These are phyloP conservation scores for Teratosphaeria viscida DNA, from an alignment of 2,329 filamentous ascomycete genomes.

Conservation along the genomic window DNA sequence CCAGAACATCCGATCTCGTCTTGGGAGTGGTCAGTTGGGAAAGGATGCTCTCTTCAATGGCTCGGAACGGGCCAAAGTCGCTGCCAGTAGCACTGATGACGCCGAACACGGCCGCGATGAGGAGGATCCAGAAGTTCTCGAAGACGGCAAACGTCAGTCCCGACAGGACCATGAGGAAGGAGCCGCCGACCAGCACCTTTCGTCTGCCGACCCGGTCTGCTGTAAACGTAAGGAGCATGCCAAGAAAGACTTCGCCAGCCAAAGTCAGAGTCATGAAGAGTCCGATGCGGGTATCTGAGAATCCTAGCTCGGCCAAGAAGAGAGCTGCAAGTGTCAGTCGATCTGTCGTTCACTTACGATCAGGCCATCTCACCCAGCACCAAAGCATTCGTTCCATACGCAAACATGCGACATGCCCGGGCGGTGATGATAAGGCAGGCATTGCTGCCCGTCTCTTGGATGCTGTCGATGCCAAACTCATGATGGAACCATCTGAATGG, in stretches of 20 bases:
- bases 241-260: slow-evolving; percentile 25
- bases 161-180: slow-evolving; percentile 22
- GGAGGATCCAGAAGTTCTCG: slow-evolving; percentile 25
- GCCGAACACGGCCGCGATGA: slow-evolving; percentile 23
- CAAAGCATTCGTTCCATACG: slow-evolving; percentile 22
- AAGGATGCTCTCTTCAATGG: slow-evolving; percentile 52
- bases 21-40: slow-evolving; percentile 48
- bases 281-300: slow-evolving; percentile 23
- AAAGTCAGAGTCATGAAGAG: slow-evolving; percentile 26
- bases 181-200: slow-evolving; percentile 21
- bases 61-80: slow-evolving; percentile 58
- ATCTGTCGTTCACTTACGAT: background rate
- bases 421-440: slow-evolving; percentile 45
- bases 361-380: slow-evolving; percentile 15
- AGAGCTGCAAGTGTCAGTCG: slow-evolving; percentile 13
- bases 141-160: slow-evolving; percentile 21
- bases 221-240: slow-evolving; percentile 22
- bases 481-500: slow-evolving; percentile 21
- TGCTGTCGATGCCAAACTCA: slow-evolving; percentile 23
- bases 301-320: slow-evolving; percentile 25
- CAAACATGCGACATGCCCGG: slow-evolving; percentile 28
- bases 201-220: slow-evolving; percentile 25
- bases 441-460: slow-evolving; percentile 29
- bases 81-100: slow-evolving; percentile 36
- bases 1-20: slow-evolving; percentile 51